Base-by-base conservation (phyloP, 2,329 filamentous ascomycete species). In the Colletotrichum sublineola region DNA sequence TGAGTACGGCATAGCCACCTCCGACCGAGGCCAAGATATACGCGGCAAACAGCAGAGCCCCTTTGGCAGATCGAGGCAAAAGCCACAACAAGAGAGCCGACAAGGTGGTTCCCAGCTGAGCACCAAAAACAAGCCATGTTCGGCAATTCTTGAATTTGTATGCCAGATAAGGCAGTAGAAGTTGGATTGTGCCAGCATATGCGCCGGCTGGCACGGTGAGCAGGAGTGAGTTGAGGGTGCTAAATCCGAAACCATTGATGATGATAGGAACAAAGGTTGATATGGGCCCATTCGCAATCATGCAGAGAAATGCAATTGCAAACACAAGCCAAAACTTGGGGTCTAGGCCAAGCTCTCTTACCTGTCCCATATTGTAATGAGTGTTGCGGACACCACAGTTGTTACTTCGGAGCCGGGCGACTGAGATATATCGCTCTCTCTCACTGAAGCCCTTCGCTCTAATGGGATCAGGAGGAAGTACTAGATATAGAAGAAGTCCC, bases 1-100 rank as follows among this genome's bases (percentile, higher is more conserved):
- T 86, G 0, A 87, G 76, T 7, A 88, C 84, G 1, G 84, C 86
- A 71, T 88, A 89, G 0, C 82, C 84, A 1, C 81, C 85, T 0
- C 80, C 81, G 0, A 82, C 74, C 0, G 82, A 84, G 1, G 86
- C 82, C 11, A 88, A 77, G 56, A 88, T 87, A 60, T 84, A 85
- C 12, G 82, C 82, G 0, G 82, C 87, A 72, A 88, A 88, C 0
- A 88, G 77, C 1, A 86, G 74, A 0, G 81, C 86, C 0, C 85
- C 85, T 15, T 80, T 84, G 7, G 79, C 78, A 5, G 75, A 74
- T 12, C 80, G 76, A 1, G 85, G 85, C 2, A 88, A 77, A 18
- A 79, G 75, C 81, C 85, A 86, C 18, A 87, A 78, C 9, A 87
- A 78, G 1, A 86, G 74, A 0, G 81, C 80, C 0, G 82, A 81